Base-by-base conservation (phyloP, 1,284 basidiomycete genomes). In the Heterobasidion parviporum region DNA sequence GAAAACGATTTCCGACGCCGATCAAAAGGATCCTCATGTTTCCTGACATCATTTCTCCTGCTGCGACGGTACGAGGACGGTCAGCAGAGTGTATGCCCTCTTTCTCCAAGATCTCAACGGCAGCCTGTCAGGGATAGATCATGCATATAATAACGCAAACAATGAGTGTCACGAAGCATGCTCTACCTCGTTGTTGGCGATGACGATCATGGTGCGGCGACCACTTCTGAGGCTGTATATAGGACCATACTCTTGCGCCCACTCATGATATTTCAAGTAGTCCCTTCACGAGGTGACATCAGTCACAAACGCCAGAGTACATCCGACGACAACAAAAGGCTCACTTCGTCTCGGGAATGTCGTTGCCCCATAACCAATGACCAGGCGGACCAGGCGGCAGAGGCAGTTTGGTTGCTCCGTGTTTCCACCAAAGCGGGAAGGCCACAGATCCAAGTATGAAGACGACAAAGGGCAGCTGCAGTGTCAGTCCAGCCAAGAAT, bases 241-340 rank as follows among this genome's bases (percentile, higher is more conserved):
- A 0, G 73, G 69, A 0, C 72, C 72, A 57, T 75, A 76, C 54
- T 65, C 54, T 41, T 70, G 60, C 15, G 71, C 67, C 71, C 70
- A 72, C 46, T 71, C 63, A 32, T 64, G 62, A 43, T 71, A 68
- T 41, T 61, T 54, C 32, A 55, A 54, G 32, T 49, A 56, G 8
- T 50, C 14, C 10, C 58, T 59, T 14, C n/a, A 46, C n/a, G 35
- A 14, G 36, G 43, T 43, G 32, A n/a, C 44, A 50, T 35, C 5
- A 1, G 12, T 6, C 10, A 10, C 34, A 49, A 1, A 14, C 6
- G 33, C 35, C 6, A n/a, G 18, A 35, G 3, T 14, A 43, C 9
- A 58, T 52, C 15, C 15, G 20, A 46, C 32, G 3, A 7, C 7
- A n/a, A 43, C 10, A 8, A 18, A 6, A 7, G 6, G 46, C 58